Conservation (phyloP, 179 eudicot species). For the Patellifolia procumbens region DNA sequence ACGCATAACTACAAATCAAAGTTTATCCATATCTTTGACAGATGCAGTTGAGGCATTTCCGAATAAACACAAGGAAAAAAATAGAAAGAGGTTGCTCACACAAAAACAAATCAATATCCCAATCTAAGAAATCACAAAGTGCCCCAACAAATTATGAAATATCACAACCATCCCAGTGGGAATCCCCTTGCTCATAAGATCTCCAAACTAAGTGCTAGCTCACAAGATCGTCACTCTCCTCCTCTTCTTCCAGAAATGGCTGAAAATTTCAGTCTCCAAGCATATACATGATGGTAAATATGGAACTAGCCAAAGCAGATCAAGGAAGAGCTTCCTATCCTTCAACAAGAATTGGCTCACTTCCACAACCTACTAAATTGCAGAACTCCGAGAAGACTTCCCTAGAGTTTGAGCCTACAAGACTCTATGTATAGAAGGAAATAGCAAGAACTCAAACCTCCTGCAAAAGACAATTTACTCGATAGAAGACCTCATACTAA, state of each 20-base stretch:
- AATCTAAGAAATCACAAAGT: too few species aligned
- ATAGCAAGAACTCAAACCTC: background rate
- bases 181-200: background rate
- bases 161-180: background rate
- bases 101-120: too few species aligned
- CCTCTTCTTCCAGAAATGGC: background rate
- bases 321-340: background rate
- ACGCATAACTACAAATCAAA: background rate
- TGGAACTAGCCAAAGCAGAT: slow-evolving; percentile 1
- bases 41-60: background rate
- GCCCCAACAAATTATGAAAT: too few species aligned
- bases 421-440: background rate
- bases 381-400: background rate
- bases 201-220: background rate
- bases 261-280: background rate
- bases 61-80: background rate
- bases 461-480: background rate
- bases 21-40: background rate
- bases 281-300: background rate
- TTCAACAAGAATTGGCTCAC: background rate
- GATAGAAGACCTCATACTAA: background rate
- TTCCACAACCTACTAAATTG: background rate
- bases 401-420: background rate
- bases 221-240: background rate
- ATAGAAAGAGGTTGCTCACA: too few species aligned